Conservation (phyloP, 2,329 filamentous ascomycete genomes). For the Cryphonectria parasitica region DNA sequence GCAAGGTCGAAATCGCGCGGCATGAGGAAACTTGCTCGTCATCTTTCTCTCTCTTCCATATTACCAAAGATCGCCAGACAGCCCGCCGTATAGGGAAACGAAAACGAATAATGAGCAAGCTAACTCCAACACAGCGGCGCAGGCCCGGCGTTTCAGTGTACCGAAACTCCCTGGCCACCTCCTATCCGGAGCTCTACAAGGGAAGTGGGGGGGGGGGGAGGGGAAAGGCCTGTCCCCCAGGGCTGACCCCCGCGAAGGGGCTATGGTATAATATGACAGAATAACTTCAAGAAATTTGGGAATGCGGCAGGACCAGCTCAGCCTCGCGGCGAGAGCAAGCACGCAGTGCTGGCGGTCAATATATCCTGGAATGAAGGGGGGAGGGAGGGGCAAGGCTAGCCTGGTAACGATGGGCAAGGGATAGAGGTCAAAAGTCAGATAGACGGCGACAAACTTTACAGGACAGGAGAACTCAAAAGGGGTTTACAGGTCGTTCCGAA, state of each 20-base stretch:
- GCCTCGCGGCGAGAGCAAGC: constrained; percentile 7
- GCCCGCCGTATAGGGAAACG: background rate
- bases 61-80: background rate
- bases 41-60: background rate
- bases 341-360: background rate
- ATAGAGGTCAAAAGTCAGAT: background rate
- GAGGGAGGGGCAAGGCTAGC: constrained; percentile 18
- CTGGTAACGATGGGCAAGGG: constrained; percentile 7
- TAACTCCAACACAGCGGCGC: constrained; percentile 14
- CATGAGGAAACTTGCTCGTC: background rate
- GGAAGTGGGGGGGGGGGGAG: background rate
- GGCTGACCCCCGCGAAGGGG: constrained; percentile 13
- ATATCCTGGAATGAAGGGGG: constrained; percentile 8
- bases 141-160: constrained; percentile 11
- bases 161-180: background rate
- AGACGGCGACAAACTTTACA: background rate
- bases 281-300: background rate
- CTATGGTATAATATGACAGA: background rate
- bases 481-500: background rate
- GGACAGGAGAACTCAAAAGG: background rate
- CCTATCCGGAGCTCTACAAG: background rate
- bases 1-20: too few relatives aligned
- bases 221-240: background rate
- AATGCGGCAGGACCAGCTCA: background rate
- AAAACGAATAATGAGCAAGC: background rate